Conservation (phyloP, 169 alveolate genomes). For the Plasmodium gallinaceum region DNA sequence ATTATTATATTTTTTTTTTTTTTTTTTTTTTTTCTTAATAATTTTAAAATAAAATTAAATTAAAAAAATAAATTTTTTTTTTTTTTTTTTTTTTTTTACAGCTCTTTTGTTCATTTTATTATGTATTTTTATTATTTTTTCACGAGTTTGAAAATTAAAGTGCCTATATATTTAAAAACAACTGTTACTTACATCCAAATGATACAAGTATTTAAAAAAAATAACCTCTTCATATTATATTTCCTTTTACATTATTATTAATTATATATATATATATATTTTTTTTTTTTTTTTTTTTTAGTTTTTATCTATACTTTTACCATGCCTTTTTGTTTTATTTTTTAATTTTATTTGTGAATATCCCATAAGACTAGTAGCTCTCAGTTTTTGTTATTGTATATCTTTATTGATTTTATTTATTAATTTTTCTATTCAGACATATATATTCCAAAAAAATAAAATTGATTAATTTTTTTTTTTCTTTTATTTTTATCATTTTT, state of each 20-base stretch:
- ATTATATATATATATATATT: background rate
- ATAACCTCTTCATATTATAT: background rate
- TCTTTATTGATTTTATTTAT: constrained; percentile 77
- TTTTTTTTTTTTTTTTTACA: constrained; percentile 34
- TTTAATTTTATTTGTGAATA: constrained; percentile 51
- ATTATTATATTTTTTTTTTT: no score
- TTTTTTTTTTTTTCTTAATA: no score
- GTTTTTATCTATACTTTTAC: constrained; percentile 44
- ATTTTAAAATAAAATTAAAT: no score
- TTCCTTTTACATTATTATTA: background rate
- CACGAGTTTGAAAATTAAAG: constrained; percentile 35
- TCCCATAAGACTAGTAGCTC: constrained; percentile 73
- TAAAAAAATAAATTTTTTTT: background rate
- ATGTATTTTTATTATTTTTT: constrained; percentile 84
- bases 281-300: constrained; percentile 1
- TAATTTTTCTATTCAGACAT: constrained; percentile 75
- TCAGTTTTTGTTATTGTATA: constrained; percentile 74
- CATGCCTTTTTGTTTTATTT: constrained; percentile 52
- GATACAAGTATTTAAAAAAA: constrained; percentile 73
- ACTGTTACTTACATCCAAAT: constrained; percentile 80
- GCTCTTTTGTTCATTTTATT: constrained; percentile 81
- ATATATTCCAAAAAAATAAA: constrained; percentile 52
- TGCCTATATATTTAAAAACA: constrained; percentile 62
- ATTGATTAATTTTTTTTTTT: constrained; percentile 29
- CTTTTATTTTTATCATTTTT: background rate